Conservation (phyloP, 2,329 filamentous ascomycete species). For the Incumbomyces lentus region DNA sequence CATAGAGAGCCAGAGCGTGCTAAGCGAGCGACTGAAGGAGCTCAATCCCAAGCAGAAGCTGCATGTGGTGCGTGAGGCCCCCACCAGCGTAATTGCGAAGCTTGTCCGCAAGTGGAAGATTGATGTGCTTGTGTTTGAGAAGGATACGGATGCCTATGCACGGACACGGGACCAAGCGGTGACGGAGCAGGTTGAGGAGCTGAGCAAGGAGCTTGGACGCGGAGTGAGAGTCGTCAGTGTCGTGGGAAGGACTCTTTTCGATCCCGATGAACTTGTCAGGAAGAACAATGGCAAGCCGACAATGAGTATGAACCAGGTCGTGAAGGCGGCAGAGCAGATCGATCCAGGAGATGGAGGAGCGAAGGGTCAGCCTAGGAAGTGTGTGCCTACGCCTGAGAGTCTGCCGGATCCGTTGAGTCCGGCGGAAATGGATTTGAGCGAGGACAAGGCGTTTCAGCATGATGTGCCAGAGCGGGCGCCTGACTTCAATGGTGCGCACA, state of each 20-base stretch:
- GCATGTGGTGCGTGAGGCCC: conserved; percentile 61
- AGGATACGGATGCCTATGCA: conserved; percentile 65
- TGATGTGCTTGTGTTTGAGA: conserved; percentile 68
- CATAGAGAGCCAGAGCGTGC: conserved; percentile 60
- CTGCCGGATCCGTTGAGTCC: conserved; percentile 48
- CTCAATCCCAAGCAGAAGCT: conserved; percentile 63
- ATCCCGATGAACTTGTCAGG: conserved; percentile 58
- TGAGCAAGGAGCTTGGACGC: conserved; percentile 32
- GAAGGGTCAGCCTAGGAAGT: conserved; percentile 30
- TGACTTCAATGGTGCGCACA: conserved; percentile 51
- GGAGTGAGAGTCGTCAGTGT: conserved; percentile 53
- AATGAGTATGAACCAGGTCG: conserved; percentile 62
- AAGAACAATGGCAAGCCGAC: conserved; percentile 59
- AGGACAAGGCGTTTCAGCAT: conserved; percentile 33
- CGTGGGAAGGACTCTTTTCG: conserved; percentile 60
- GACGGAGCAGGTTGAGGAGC: conserved; percentile 47
- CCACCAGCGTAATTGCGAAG: conserved; percentile 61
- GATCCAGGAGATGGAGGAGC: conserved; percentile 31
- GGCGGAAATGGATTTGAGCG: conserved; percentile 46
- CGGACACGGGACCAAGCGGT: conserved; percentile 53
- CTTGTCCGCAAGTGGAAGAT: conserved; percentile 64
- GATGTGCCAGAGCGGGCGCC: conserved; percentile 40
- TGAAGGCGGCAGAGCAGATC: conserved; percentile 46
- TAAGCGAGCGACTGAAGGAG: conserved; percentile 56
- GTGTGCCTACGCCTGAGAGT: conserved; percentile 47